Evolutionary conservation across 257 asterid genomes (phyloP).

Genomic region (Solanum medicagineum): DNA sequence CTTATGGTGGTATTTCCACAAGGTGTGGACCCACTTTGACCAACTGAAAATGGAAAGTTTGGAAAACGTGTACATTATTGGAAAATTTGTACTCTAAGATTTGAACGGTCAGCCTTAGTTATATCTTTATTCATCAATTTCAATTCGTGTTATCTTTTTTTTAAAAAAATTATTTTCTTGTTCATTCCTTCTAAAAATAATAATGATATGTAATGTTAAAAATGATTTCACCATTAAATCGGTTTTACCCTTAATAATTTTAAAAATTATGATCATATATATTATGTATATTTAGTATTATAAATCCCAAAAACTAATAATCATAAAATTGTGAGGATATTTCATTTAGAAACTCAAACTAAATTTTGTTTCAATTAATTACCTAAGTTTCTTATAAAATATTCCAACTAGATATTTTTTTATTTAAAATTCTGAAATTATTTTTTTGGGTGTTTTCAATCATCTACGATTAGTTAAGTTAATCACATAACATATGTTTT

Average conservation of each 20-base stretch:
- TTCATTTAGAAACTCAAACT: too few species aligned
- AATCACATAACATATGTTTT: neutral
- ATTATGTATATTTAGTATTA: too few species aligned
- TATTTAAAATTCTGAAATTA: too few species aligned
- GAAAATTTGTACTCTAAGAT: neutral
- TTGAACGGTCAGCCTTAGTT: neutral
- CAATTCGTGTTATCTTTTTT: neutral
- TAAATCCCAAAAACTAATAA: too few species aligned
- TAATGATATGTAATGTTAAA: neutral
- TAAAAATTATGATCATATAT: too few species aligned
- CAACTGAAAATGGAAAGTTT: neutral
- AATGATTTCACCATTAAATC: neutral
- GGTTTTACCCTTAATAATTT: neutral
- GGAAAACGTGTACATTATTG: neutral
- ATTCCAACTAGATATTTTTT: too few species aligned
- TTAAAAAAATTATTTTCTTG: neutral
- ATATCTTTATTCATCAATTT: neutral
- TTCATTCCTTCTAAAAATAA: neutral
- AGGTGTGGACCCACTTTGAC: neutral
- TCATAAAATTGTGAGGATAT: too few species aligned
- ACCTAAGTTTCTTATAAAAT: too few species aligned
- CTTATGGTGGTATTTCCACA: neutral
- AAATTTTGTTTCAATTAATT: too few species aligned
- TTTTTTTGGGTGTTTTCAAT: neutral
- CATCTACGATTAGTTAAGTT: neutral